Conservation (phyloP, 208 protist species). For the Trypanosoma mega region DNA sequence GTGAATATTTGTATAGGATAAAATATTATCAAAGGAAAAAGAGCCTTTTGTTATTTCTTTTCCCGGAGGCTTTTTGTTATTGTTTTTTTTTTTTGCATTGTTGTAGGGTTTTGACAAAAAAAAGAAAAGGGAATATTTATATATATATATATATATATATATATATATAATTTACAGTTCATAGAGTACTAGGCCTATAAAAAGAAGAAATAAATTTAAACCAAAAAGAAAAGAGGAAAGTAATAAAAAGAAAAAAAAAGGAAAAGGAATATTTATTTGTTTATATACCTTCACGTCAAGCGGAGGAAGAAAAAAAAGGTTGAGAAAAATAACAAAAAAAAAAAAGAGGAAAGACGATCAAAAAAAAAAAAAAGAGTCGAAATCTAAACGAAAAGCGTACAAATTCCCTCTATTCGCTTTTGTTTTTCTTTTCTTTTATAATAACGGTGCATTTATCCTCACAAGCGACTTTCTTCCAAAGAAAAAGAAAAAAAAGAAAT, state of each 20-base stretch:
- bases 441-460: too few species aligned
- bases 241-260: slow-evolving; percentile 6
- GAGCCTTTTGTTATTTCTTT: neutral
- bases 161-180: slow-evolving; percentile 7
- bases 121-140: neutral
- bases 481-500: slow-evolving; percentile 6
- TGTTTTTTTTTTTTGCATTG: slow-evolving; percentile 11
- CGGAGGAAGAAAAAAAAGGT: neutral
- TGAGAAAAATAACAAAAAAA: slow-evolving; percentile 1
- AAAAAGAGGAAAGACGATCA: slow-evolving; percentile 19
- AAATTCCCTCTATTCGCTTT: too few species aligned
- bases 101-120: slow-evolving; percentile 1
- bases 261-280: slow-evolving; percentile 16
- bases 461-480: too few species aligned
- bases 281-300: too few species aligned
- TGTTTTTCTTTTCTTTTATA: too few species aligned
- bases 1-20: too few species aligned
- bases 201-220: slow-evolving; percentile 18
- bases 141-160: slow-evolving; percentile 15
- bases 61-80: neutral
- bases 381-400: too few species aligned
- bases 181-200: neutral
- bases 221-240: neutral
- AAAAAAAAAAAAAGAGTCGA: slow-evolving; percentile 14
- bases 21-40: too few species aligned